Conservation (phyloP, 441 rosid genomes). For the Adansonia madagascariensis region DNA sequence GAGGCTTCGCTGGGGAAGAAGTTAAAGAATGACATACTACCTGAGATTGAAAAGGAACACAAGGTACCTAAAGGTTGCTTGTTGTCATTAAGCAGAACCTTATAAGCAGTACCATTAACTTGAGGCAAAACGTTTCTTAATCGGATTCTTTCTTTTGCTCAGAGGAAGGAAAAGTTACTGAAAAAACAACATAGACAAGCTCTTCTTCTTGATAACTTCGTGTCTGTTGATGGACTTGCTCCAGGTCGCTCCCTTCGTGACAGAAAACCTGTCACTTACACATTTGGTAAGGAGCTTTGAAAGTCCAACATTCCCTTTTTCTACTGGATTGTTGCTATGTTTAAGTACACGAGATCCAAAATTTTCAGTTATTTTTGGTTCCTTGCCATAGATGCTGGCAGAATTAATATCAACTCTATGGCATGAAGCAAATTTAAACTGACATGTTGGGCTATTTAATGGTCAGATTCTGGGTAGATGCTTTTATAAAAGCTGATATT, state of each 20-base stretch:
- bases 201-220: conserved; percentile 80
- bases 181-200: conserved; percentile 99
- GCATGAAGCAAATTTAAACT: not conserved
- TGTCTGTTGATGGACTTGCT: conserved; percentile 79
- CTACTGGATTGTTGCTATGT: not conserved
- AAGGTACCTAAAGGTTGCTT: conserved; percentile 59
- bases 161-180: conserved; percentile 93
- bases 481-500: not conserved
- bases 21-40: conserved; percentile 88
- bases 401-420: not conserved
- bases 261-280: conserved; percentile 94
- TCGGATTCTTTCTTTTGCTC: conserved; percentile 30
- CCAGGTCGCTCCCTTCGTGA: conserved; percentile 95
- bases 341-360: not conserved
- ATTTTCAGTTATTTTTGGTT: not conserved
- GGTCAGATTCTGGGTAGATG: too few species aligned
- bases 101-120: not conserved
- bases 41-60: conserved; percentile 93
- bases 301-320: conserved; percentile 19
- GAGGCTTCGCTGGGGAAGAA: conserved; percentile 90
- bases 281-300: conserved; percentile 72
- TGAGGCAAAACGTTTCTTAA: conserved; percentile 4
- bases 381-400: conserved; percentile 7
- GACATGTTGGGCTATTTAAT: too few species aligned
- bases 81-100: conserved; percentile 12